Conservation (phyloP, 305 asterid genomes). For the Plantago lanceolata region DNA sequence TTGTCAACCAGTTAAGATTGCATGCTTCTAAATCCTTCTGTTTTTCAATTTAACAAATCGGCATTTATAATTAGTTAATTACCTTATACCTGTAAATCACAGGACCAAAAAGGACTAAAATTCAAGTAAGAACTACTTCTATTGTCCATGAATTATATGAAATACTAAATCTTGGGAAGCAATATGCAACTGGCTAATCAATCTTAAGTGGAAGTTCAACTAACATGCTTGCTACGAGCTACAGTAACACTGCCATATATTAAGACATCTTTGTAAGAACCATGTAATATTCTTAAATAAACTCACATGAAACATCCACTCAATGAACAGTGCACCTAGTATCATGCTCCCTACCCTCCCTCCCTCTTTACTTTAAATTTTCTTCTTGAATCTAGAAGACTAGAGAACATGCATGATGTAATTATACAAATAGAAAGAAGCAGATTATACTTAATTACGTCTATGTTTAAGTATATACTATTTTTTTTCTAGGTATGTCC, state of each 20-base stretch:
- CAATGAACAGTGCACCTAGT: neutral
- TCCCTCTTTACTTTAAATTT: too few relatives aligned
- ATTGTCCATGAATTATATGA: neutral
- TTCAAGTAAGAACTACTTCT: neutral
- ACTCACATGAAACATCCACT: too few relatives aligned
- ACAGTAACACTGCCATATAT: neutral
- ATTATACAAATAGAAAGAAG: neutral
- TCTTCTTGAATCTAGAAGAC: neutral
- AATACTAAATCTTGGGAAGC: neutral
- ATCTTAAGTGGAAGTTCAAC: neutral
- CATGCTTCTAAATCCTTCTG: neutral
- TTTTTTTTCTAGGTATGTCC: constrained; percentile 32
- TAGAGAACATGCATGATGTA: neutral
- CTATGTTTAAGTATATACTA: neutral
- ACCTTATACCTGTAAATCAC: neutral
- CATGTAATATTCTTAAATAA: too few relatives aligned
- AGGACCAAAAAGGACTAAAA: neutral
- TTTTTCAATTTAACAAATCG: neutral
- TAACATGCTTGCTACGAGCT: neutral
- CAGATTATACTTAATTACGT: neutral
- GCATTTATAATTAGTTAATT: neutral
- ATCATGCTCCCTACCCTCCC: neutral
- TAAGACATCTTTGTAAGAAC: too few relatives aligned
- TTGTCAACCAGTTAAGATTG: constrained; percentile 53
- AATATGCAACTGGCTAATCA: neutral